A percentile compares a stretch with the other conserved stretches of the same genome.
Conservation (phyloP, 2,329 filamentous ascomycete genomes). For the Alternaria angustiovoidea region DNA sequence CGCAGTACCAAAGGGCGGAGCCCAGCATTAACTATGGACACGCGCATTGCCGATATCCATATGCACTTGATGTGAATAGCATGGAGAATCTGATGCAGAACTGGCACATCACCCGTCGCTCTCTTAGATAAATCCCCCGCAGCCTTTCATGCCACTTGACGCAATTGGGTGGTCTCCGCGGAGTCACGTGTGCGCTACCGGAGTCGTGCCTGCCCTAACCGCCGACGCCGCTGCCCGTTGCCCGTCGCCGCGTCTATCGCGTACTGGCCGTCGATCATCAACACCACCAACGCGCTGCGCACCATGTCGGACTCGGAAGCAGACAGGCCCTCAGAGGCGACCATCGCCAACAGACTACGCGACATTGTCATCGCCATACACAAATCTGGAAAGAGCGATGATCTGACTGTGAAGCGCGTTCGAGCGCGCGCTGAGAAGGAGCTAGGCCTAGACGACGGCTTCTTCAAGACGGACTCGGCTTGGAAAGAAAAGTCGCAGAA, state of each 20-base stretch:
- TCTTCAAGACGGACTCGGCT: slow-evolving; percentile 60
- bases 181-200: slow-evolving; percentile 24
- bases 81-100: not conserved
- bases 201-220: slow-evolving; percentile 24
- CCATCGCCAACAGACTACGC: slow-evolving; percentile 52
- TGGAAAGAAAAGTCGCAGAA: slow-evolving; percentile 65
- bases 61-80: not conserved
- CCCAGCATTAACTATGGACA: slow-evolving; percentile 1
- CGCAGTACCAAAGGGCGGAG: slow-evolving; percentile 4
- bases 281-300: slow-evolving; percentile 18
- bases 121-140: not conserved
- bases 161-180: slow-evolving; percentile 17
- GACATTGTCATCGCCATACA: slow-evolving; percentile 52
- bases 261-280: slow-evolving; percentile 12
- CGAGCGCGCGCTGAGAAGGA: slow-evolving; percentile 61
- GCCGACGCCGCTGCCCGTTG: not conserved
- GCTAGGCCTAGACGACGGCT: slow-evolving; percentile 61
- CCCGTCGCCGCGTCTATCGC: slow-evolving; percentile 10
- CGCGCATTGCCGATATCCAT: not conserved
- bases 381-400: slow-evolving; percentile 55
- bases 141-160: slow-evolving; percentile 4
- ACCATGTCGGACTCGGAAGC: slow-evolving; percentile 46
- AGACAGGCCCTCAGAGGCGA: slow-evolving; percentile 44
- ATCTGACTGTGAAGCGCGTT: slow-evolving; percentile 66
- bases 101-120: not conserved